These are phyloP conservation scores for Hypoxylon sp. DNA, from an alignment of 2,329 filamentous ascomycete genomes.

Conservation along the genomic window DNA sequence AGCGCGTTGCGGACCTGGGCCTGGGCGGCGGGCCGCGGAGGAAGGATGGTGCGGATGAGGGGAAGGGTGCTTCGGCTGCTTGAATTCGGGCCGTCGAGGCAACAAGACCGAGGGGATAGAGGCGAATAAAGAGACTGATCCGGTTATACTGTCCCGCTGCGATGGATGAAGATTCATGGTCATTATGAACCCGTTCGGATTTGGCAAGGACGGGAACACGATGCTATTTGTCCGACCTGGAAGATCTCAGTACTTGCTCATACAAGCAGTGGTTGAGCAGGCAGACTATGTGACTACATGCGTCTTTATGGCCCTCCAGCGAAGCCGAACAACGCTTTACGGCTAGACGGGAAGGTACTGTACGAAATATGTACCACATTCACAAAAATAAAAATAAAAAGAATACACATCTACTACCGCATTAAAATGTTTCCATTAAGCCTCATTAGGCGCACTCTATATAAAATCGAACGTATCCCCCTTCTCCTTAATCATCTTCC, in stretches of 20 bases:
- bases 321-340: background rate
- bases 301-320: slow-evolving; percentile 6
- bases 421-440: no score
- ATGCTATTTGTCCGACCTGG: background rate
- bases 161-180: slow-evolving; percentile 6
- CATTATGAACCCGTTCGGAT: background rate
- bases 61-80: background rate
- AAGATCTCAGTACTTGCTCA: background rate
- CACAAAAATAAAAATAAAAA: slow-evolving; percentile 20
- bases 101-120: background rate
- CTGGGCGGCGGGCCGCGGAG: slow-evolving; percentile 44
- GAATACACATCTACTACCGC: slow-evolving; percentile 8
- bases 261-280: background rate
- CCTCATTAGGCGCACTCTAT: background rate
- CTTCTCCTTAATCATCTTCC: slow-evolving; percentile 84
- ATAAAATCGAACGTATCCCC: slow-evolving; percentile 93
- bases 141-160: background rate
- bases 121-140: slow-evolving; percentile 44
- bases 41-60: slow-evolving; percentile 45
- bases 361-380: slow-evolving; percentile 49
- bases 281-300: background rate
- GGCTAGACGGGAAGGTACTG: slow-evolving; percentile 35
- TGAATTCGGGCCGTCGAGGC: no score
- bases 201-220: slow-evolving; percentile 43
- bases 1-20: slow-evolving; percentile 54